These are phyloP conservation scores for Acarospora socialis DNA, from an alignment of 2,329 filamentous ascomycete species.

Conservation along the genomic window DNA sequence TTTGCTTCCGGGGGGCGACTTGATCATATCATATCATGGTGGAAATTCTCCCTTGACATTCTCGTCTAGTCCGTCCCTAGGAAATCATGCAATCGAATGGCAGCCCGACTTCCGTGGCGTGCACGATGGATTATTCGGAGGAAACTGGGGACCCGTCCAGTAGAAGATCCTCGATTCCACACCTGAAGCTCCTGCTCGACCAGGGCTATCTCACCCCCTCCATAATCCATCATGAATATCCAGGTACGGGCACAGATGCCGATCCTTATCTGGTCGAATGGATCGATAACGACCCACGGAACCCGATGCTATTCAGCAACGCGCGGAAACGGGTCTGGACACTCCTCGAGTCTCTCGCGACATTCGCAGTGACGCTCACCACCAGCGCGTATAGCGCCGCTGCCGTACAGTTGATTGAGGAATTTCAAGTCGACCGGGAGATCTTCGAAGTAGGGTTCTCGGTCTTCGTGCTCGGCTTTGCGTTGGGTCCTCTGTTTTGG, in stretches of 20 bases:
- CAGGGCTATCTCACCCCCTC: too few species aligned
- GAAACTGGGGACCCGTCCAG: too few species aligned
- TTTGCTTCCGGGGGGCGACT: too few species aligned
- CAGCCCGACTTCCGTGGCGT: too few species aligned
- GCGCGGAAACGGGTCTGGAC: conserved; percentile 29
- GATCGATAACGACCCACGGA: conserved; percentile 32
- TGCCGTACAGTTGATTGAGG: conserved; percentile 24
- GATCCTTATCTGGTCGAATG: conserved; percentile 33
- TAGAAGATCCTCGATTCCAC: too few species aligned
- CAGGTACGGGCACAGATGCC: conserved; percentile 29
- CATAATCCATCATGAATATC: conserved; percentile 22
- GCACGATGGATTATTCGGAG: too few species aligned
- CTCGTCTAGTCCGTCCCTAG: too few species aligned
- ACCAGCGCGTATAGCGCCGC: conserved; percentile 28
- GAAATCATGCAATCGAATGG: too few species aligned
- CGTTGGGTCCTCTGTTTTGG: conserved; percentile 20
- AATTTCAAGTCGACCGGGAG: conserved; percentile 26
- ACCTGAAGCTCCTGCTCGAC: too few species aligned
- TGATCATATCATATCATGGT: too few species aligned
- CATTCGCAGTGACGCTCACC: conserved; percentile 30
- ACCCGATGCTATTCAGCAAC: conserved; percentile 27
- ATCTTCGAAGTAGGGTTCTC: conserved; percentile 25
- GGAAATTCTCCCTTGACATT: too few species aligned
- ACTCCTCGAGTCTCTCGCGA: conserved; percentile 27
- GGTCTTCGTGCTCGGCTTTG: conserved; percentile 19